These are phyloP conservation scores for Mycena vitilis DNA, from an alignment of 768 basidiomycete genomes.

Conservation along the genomic window DNA sequence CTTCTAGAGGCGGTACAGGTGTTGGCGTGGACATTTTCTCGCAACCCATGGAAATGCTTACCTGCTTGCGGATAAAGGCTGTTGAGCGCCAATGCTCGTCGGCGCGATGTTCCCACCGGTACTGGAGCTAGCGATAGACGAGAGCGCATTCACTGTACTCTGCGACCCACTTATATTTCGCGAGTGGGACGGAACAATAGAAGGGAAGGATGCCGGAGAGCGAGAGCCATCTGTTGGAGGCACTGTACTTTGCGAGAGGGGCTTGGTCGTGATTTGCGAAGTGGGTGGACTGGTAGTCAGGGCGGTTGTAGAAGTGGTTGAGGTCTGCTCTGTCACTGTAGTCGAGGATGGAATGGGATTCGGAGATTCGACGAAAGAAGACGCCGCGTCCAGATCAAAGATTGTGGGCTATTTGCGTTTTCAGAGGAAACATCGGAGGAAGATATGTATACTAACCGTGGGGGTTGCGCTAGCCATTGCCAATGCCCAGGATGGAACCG, in stretches of 20 bases:
- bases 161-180: not conserved
- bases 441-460: not conserved
- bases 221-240: no score
- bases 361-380: not conserved
- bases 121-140: not conserved
- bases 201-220: no score
- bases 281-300: not conserved
- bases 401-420: not conserved
- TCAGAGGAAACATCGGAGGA: not conserved
- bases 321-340: not conserved
- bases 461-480: not conserved
- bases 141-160: not conserved
- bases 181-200: not conserved
- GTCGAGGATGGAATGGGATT: not conserved
- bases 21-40: no score
- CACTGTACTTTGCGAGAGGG: no score
- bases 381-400: conserved; percentile 2
- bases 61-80: not conserved
- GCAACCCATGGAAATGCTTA: not conserved
- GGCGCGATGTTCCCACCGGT: not conserved
- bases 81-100: no score
- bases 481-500: conserved; percentile 1
- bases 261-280: no score
- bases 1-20: not conserved
- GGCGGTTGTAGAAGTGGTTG: not conserved